Percentiles rank a stretch among this genome's conserved stretches.
phyloP scores from a whole-genome alignment of 2,329 filamentous ascomycete species.

The Graphiopsis chlorocephala region DNA sequence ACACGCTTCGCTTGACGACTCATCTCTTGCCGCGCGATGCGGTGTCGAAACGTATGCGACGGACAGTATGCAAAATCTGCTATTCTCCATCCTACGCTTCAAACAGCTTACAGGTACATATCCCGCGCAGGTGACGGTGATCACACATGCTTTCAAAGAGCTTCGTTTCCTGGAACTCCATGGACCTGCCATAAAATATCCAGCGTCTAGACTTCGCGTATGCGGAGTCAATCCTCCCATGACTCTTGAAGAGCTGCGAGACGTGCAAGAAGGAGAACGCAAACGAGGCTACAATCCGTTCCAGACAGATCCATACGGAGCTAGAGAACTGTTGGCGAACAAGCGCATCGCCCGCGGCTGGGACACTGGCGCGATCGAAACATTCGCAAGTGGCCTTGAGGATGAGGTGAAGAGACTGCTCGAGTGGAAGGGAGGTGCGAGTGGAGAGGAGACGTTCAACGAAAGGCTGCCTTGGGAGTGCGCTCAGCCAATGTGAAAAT shows the following conservation, averaged over 20 bases:
- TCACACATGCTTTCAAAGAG: slow-evolving; percentile 50
- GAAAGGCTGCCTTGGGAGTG: slow-evolving; percentile 28
- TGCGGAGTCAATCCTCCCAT: slow-evolving; percentile 48
- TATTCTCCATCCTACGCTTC: slow-evolving; percentile 68
- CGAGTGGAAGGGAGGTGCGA: slow-evolving; percentile 30
- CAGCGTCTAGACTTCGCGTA: slow-evolving; percentile 38
- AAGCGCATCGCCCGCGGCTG: slow-evolving; percentile 44
- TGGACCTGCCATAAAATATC: slow-evolving; percentile 45
- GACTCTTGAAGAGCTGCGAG: slow-evolving; percentile 36
- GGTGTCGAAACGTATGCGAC: slow-evolving; percentile 51
- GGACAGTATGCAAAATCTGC: slow-evolving; percentile 81
- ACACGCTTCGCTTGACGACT: not conserved
- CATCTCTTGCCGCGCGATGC: not conserved
- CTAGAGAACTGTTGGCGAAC: slow-evolving; percentile 31
- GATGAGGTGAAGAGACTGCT: slow-evolving; percentile 25
- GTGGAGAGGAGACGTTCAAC: slow-evolving; percentile 27
- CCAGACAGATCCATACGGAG: slow-evolving; percentile 41
- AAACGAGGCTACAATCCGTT: slow-evolving; percentile 39
- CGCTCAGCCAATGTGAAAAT: not conserved
- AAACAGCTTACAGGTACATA: slow-evolving; percentile 38
- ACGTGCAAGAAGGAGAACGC: slow-evolving; percentile 38
- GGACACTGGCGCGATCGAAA: slow-evolving; percentile 24
- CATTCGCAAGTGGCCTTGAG: slow-evolving; percentile 21
- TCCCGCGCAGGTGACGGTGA: slow-evolving; percentile 41
- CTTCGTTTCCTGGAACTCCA: slow-evolving; percentile 41